Evolutionary conservation across 202 grass and related monocot species (phyloP).

Genomic region (Digitaria exilis): DNA sequence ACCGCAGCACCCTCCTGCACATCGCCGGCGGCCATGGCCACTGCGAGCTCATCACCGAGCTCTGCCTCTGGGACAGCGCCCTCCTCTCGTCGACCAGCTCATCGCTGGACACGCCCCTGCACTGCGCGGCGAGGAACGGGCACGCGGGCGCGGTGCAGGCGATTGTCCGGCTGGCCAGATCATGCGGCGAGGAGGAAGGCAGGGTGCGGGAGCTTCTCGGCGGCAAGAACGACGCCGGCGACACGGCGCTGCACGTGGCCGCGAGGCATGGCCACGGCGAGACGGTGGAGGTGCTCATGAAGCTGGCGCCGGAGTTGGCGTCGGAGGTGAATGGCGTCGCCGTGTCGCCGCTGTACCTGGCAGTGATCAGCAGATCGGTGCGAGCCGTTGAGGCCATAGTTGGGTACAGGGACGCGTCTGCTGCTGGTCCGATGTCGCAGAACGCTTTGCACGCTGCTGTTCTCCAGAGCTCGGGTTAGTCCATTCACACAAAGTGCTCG

Average conservation of each 20-base stretch:
- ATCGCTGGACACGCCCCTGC: slow-evolving; percentile 45
- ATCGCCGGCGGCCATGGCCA: slow-evolving; percentile 35
- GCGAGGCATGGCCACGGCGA: slow-evolving; percentile 19
- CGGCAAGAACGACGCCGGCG: slow-evolving; percentile 1
- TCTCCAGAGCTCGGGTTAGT: slow-evolving; percentile 28
- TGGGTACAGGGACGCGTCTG: neutral
- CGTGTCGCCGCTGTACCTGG: slow-evolving; percentile 54
- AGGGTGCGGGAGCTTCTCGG: neutral
- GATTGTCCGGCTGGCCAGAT: slow-evolving; percentile 20
- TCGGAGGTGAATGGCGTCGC: slow-evolving; percentile 25
- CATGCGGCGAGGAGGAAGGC: too few relatives aligned
- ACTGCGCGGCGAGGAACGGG: slow-evolving; percentile 45
- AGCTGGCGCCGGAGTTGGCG: neutral
- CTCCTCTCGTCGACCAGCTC: slow-evolving; percentile 27
- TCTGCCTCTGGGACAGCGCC: slow-evolving; percentile 7
- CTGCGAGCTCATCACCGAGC: neutral
- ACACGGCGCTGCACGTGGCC: slow-evolving; percentile 47
- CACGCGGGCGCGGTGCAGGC: neutral
- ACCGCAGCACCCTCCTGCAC: slow-evolving; percentile 48
- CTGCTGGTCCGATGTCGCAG: slow-evolving; percentile 25
- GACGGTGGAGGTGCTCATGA: slow-evolving; percentile 1
- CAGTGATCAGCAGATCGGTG: slow-evolving; percentile 17
- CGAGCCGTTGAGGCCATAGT: slow-evolving; percentile 7
- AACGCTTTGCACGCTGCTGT: slow-evolving; percentile 55
- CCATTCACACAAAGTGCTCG: too few relatives aligned